Base-by-base conservation (phyloP, 2,329 filamentous ascomycete species). In the Xylaria sp. region DNA sequence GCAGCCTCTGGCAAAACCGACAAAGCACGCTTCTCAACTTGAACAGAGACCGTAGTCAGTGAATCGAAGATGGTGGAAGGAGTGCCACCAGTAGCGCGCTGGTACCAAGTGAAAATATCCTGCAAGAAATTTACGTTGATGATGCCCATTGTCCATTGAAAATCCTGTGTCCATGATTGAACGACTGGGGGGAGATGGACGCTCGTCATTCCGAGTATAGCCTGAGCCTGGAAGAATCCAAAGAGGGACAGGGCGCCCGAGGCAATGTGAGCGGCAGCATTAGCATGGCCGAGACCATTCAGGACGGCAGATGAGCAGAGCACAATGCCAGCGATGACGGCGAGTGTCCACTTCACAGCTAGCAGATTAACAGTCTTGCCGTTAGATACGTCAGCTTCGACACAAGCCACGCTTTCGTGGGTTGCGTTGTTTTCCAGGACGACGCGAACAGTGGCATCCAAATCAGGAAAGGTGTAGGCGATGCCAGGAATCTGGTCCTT, bases 121-220 rank as follows among this genome's bases (percentile, higher is more conserved):
- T 97, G 92, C 79, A 97, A 85, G 80, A 96, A 96, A 40, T 84
- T 83, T 62, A 96, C 86, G 61, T 88, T 88, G 78, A 97, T 95
- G 74, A 97, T 93, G 75, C 93, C 93, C 92, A 97, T 94, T 76
- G 90, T 93, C 93, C 93, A 97, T 79, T 94, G 91, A 84, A 97
- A 96, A 80, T 96, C 94, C 81, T 96, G 93, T 0, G 93, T 96
- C 93, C 93, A 97, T 0, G 93, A 88, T 75, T 91, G 86, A 61
- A 94, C 93, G 67, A 95, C 92, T 0, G 93, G 93, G 2, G 93
- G 93, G 59, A 95, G 85, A 42, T 86, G 84, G 18, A 96, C 90
- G 37, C 91, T 86, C 51, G 90, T 91, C 83, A 96, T 89, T 68
- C 93, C 93, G 74, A 95, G 86, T 80, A 96, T 92, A 35, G 93